Evolutionary conservation across 2,329 filamentous ascomycete genomes (phyloP).

Genomic region (Apiospora sp.): DNA sequence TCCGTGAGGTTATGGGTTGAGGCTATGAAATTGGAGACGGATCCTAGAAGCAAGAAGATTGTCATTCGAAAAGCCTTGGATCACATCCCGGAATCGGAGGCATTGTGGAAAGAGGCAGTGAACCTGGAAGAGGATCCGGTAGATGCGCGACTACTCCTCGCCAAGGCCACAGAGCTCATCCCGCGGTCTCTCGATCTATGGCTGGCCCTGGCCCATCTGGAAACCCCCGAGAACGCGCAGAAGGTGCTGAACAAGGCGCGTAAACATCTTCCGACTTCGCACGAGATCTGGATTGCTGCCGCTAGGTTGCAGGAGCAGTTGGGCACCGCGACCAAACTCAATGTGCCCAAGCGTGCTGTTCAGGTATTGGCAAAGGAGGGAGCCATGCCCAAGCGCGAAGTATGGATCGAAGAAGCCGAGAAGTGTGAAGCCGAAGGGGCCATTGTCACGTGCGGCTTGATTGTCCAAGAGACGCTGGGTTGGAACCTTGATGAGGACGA

Average conservation of each 20-base stretch:
- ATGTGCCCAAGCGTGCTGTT: slow-evolving; percentile 93
- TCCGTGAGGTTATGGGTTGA: slow-evolving; percentile 94
- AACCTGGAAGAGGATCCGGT: slow-evolving; percentile 91
- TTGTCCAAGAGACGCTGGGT: slow-evolving; percentile 90
- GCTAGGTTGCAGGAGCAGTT: slow-evolving; percentile 88
- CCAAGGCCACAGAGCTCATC: slow-evolving; percentile 95
- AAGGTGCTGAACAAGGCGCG: slow-evolving; percentile 95
- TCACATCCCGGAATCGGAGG: slow-evolving; percentile 91
- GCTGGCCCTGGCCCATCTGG: slow-evolving; percentile 90
- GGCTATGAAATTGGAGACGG: slow-evolving; percentile 90
- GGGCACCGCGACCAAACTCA: slow-evolving; percentile 80
- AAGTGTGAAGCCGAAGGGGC: slow-evolving; percentile 94
- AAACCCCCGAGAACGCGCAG: slow-evolving; percentile 90
- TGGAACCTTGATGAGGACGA: slow-evolving; percentile 96
- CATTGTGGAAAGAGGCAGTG: slow-evolving; percentile 97
- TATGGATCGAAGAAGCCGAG: slow-evolving; percentile 96
- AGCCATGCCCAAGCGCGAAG: slow-evolving; percentile 96
- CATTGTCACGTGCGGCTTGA: slow-evolving; percentile 83
- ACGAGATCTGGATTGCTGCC: slow-evolving; percentile 97
- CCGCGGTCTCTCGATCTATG: slow-evolving; percentile 93
- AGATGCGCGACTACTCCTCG: slow-evolving; percentile 87
- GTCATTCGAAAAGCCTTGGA: slow-evolving; percentile 92
- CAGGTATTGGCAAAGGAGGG: slow-evolving; percentile 88
- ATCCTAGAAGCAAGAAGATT: slow-evolving; percentile 85
- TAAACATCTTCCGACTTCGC: slow-evolving; percentile 89